phyloP scores from a whole-genome alignment of 108 stramenopile species.

The Aurantiochytrium sp. region DNA sequence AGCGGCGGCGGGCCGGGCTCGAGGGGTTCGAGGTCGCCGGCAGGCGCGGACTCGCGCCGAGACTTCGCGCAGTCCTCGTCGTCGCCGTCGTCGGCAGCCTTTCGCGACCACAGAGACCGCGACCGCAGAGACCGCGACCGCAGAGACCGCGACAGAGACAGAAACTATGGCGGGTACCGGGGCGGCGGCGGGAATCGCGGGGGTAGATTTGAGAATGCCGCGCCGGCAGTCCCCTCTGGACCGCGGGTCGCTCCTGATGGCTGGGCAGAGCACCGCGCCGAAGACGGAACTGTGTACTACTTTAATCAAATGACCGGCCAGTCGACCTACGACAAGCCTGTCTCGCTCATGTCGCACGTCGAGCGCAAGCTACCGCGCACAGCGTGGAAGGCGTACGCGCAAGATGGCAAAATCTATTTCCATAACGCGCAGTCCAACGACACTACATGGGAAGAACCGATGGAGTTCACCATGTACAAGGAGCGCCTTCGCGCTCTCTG shows the following conservation, averaged over 20 bases:
- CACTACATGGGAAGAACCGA: background rate
- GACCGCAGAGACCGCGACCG: background rate
- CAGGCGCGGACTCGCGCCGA: too few species aligned
- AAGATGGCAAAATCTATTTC: background rate
- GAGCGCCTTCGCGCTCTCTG: slow-evolving; percentile 19
- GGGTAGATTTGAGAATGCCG: background rate
- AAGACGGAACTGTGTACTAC: slow-evolving; percentile 8
- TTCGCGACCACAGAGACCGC: too few species aligned
- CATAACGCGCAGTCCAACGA: background rate
- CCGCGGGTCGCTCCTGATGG: background rate
- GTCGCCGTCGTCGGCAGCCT: too few species aligned
- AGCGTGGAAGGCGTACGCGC: background rate
- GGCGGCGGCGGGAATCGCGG: background rate
- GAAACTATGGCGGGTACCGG: background rate
- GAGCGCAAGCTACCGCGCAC: slow-evolving; percentile 12
- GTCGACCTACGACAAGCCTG: slow-evolving; percentile 1
- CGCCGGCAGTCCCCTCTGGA: background rate
- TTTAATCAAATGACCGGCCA: background rate
- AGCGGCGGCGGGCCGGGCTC: too few species aligned
- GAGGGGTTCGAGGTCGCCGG: too few species aligned
- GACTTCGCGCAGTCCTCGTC: too few species aligned
- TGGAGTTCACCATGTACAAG: slow-evolving; percentile 13
- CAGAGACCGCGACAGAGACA: background rate
- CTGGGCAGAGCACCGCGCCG: background rate
- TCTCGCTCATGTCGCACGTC: background rate